Evolutionary conservation across 306 rosid genomes (phyloP).

Genomic region (Medicago lupulina): DNA sequence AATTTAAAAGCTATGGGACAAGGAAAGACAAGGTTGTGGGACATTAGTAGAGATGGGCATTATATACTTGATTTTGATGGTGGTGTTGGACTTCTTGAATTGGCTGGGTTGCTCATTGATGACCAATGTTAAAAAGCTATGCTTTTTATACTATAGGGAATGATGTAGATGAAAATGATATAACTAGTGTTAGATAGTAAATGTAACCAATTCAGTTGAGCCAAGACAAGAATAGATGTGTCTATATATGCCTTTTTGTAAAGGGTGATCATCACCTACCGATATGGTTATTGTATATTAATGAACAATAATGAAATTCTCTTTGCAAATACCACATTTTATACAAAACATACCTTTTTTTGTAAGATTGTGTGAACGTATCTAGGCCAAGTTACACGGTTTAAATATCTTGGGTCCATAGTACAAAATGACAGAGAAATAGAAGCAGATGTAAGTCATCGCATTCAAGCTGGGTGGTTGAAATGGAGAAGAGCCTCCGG

Average conservation of each 20-base stretch:
- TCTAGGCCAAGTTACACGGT: neutral
- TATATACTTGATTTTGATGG: neutral
- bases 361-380: neutral
- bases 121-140: neutral
- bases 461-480: no score
- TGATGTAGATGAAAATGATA: slow-evolving; percentile 2
- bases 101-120: neutral
- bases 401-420: no score
- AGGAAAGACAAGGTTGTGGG: neutral
- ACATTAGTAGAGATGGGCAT: neutral
- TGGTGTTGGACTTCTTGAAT: neutral
- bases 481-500: no score
- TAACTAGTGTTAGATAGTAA: neutral
- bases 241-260: neutral
- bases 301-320: neutral
- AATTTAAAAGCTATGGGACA: neutral
- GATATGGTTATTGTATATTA: neutral
- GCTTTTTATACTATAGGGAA: neutral
- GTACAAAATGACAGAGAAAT: no score
- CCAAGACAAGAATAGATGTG: neutral
- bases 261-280: neutral
- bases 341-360: neutral
- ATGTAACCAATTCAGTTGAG: neutral
- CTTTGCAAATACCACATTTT: neutral
- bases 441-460: no score